Evolutionary conservation across 345 rosid genomes (phyloP).

Genomic region (Eucalyptus guilfoylei): DNA sequence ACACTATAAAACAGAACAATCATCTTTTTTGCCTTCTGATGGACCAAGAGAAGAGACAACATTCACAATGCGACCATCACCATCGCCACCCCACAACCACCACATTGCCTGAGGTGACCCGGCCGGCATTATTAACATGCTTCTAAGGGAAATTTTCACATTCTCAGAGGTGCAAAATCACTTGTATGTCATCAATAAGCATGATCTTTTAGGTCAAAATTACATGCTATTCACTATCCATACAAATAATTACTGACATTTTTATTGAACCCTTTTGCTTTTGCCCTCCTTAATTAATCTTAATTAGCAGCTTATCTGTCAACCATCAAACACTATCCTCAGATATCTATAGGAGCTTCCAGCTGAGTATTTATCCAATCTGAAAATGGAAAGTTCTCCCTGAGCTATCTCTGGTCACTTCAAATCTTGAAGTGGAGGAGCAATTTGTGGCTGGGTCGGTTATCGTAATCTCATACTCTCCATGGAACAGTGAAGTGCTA

Average conservation of each 20-base stretch:
- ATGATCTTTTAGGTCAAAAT: not conserved
- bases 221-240: not conserved
- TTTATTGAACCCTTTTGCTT: not conserved
- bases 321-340: not conserved
- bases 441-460: constrained; percentile 16
- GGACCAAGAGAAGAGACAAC: not conserved
- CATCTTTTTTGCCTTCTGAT: not conserved
- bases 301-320: not conserved
- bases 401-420: constrained; percentile 8
- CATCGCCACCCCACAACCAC: not conserved
- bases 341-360: not conserved
- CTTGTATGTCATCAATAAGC: not conserved
- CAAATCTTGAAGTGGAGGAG: constrained; percentile 5
- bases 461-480: constrained; percentile 33
- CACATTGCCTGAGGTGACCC: not conserved
- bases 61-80: not conserved
- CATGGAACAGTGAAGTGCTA: constrained; percentile 32
- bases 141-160: not conserved
- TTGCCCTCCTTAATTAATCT: not conserved
- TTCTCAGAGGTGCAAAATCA: not conserved
- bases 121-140: not conserved
- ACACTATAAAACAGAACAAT: not conserved
- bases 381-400: not conserved
- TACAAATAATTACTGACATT: not conserved
- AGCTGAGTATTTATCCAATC: not conserved